These are phyloP conservation scores for Immersiporthe knoxdaviesiana DNA, from an alignment of 2,329 filamentous ascomycete genomes.

Conservation along the genomic window DNA sequence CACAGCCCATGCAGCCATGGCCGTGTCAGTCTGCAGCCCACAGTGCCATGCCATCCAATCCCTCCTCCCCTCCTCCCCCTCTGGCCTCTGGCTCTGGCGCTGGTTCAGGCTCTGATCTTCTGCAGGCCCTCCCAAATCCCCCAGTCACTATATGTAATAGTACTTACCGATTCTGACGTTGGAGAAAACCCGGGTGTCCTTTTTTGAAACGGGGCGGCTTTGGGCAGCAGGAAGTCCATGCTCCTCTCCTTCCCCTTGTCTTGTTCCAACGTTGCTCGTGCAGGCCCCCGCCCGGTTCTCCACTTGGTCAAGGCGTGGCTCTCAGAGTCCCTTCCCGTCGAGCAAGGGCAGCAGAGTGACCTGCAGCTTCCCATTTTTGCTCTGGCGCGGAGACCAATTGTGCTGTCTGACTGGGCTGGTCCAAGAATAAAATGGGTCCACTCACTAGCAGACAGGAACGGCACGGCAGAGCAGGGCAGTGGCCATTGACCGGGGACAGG, in stretches of 20 bases:
- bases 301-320: constrained; percentile 6
- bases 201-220: constrained; percentile 1
- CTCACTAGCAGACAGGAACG: constrained; percentile 19
- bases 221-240: constrained; percentile 6
- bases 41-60: background rate
- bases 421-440: background rate
- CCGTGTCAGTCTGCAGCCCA: background rate
- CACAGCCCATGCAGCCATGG: constrained; percentile 3
- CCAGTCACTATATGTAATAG: too few relatives aligned
- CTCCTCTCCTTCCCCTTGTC: constrained; percentile 5
- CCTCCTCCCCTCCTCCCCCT: background rate
- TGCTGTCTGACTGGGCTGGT: background rate
- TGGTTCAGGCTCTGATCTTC: background rate
- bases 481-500: background rate
- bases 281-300: background rate
- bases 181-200: background rate
- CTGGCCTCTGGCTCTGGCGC: background rate
- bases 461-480: constrained; percentile 20
- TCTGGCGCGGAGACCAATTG: background rate
- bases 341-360: constrained; percentile 2
- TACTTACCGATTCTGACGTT: background rate
- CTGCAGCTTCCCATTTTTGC: constrained; percentile 6
- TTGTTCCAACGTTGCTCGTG: background rate
- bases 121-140: background rate
- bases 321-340: constrained; percentile 8